Conservation (phyloP, 2,329 filamentous ascomycete genomes). For the Colletotrichum karsti region DNA sequence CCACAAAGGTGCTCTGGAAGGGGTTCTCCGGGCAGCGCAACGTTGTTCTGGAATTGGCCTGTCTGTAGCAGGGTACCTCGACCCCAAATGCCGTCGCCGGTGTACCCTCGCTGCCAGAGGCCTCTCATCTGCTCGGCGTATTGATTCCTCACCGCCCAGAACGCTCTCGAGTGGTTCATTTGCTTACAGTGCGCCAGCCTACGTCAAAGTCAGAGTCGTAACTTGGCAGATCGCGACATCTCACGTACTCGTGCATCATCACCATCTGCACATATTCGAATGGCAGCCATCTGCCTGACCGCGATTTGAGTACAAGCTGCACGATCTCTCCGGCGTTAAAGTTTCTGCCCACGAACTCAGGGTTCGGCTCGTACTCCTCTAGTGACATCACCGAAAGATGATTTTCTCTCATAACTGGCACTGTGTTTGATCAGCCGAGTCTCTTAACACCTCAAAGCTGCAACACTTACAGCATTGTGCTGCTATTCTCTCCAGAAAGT, state of each 20-base stretch:
- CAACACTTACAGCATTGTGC: slow-evolving; percentile 74
- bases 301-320: slow-evolving; percentile 81
- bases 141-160: slow-evolving; percentile 81
- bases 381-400: slow-evolving; percentile 73
- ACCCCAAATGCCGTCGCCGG: slow-evolving; percentile 86
- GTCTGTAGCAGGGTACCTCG: slow-evolving; percentile 70
- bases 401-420: slow-evolving; percentile 75
- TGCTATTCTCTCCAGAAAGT: slow-evolving; percentile 79
- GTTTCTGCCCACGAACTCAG: slow-evolving; percentile 86
- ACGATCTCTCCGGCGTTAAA: slow-evolving; percentile 91
- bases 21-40: slow-evolving; percentile 60
- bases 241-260: slow-evolving; percentile 82
- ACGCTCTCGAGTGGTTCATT: slow-evolving; percentile 87
- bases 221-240: background rate
- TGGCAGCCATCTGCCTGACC: slow-evolving; percentile 75
- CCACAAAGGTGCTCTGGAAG: slow-evolving; percentile 81
- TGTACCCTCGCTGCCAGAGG: slow-evolving; percentile 76
- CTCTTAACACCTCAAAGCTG: background rate
- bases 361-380: slow-evolving; percentile 84
- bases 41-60: slow-evolving; percentile 66
- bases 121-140: slow-evolving; percentile 76
- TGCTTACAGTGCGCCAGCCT: slow-evolving; percentile 85
- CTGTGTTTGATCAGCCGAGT: slow-evolving; percentile 39
- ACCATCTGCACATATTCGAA: slow-evolving; percentile 91
- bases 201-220: slow-evolving; percentile 19